A percentile compares a stretch with the other conserved stretches of the same genome.
These are phyloP conservation scores for Corylus heterophylla DNA, from an alignment of 306 rosid genomes.

Conservation along the genomic window DNA sequence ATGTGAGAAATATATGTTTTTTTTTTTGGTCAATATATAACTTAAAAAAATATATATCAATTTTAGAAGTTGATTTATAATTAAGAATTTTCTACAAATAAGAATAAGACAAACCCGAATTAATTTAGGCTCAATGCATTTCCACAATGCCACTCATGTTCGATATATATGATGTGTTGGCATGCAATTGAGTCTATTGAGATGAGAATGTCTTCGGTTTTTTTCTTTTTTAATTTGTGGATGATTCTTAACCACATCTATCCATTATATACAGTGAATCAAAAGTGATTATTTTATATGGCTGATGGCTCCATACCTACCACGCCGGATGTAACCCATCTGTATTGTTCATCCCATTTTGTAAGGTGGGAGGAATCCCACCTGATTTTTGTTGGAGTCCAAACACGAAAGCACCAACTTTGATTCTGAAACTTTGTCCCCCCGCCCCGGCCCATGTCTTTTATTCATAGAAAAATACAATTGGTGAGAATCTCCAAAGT, in stretches of 20 bases:
- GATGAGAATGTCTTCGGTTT: neutral
- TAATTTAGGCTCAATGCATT: neutral
- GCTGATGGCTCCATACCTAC: constrained; percentile 17
- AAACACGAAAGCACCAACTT: constrained; percentile 74
- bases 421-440: constrained; percentile 33
- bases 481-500: neutral
- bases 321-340: constrained; percentile 10
- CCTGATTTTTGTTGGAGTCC: constrained; percentile 59
- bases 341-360: constrained; percentile 36
- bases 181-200: neutral
- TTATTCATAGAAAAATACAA: neutral
- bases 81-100: too few relatives aligned
- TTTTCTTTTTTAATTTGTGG: neutral
- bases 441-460: constrained; percentile 5
- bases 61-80: too few relatives aligned
- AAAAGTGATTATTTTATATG: constrained; percentile 9
- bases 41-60: too few relatives aligned
- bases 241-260: constrained; percentile 11
- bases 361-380: constrained; percentile 60
- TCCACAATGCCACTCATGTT: neutral
- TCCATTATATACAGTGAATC: neutral
- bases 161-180: neutral
- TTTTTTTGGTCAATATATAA: too few relatives aligned
- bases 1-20: too few relatives aligned
- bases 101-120: neutral